Conservation (phyloP, 352 stramenopile genomes). For the Phytopythium mirpurense region DNA sequence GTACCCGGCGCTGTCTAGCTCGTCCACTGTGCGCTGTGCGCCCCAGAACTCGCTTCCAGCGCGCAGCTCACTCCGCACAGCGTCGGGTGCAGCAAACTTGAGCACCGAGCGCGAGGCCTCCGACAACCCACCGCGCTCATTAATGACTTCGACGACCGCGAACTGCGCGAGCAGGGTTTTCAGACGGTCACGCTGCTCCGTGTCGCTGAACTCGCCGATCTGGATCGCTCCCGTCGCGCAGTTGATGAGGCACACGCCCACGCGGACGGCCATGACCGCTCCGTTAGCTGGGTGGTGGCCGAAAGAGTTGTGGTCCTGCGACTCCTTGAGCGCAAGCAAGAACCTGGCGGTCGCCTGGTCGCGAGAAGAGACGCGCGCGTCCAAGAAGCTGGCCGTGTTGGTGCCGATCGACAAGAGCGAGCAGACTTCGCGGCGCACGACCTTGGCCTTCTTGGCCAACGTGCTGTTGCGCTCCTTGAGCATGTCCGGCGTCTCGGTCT, state of each 20-base stretch:
- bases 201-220: conserved; percentile 97
- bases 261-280: conserved; percentile 46
- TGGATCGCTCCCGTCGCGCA: conserved; percentile 91
- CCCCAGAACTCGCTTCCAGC: conserved; percentile 89
- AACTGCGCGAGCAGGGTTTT: conserved; percentile 94
- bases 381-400: conserved; percentile 94
- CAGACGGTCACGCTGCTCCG: conserved; percentile 91
- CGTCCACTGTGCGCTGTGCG: conserved; percentile 80
- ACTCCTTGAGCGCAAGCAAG: conserved; percentile 71
- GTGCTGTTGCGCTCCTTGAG: conserved; percentile 92
- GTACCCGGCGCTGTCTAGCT: conserved; percentile 88
- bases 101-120: conserved; percentile 70
- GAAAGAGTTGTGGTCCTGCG: conserved; percentile 37
- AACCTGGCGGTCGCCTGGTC: conserved; percentile 38
- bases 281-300: conserved; percentile 7
- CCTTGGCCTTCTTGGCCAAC: conserved; percentile 72
- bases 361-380: conserved; percentile 66
- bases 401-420: conserved; percentile 94
- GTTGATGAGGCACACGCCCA: conserved; percentile 96
- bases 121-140: conserved; percentile 56
- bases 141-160: conserved; percentile 81
- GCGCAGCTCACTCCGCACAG: conserved; percentile 56
- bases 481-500: conserved; percentile 98
- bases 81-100: conserved; percentile 57
- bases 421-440: conserved; percentile 95